Evolutionary conservation across 192 early-diverging fungal genomes (phyloP).

Genomic region (Coemansia biformis): DNA sequence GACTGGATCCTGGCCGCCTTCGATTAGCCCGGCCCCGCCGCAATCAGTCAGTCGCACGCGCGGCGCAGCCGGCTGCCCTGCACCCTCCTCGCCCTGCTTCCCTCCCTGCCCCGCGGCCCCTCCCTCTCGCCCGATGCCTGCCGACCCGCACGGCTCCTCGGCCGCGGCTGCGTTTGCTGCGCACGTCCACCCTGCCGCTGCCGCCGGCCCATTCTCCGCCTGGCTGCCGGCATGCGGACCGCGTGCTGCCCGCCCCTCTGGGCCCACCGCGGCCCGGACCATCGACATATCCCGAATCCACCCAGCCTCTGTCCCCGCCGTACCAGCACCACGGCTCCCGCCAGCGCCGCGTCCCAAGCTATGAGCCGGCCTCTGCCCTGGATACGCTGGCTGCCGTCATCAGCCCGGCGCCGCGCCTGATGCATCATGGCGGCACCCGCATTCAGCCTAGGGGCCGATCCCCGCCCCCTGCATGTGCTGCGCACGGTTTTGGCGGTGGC

Average conservation of each 20-base stretch:
- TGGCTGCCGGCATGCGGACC: conserved; percentile 2
- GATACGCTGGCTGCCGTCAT: neutral
- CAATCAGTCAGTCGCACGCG: no score
- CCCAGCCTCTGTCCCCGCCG: neutral
- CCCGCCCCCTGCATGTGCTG: no score
- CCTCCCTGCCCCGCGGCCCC: no score
- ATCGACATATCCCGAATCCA: conserved; percentile 26
- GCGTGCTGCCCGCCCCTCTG: neutral
- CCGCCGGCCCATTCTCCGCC: conserved; percentile 15
- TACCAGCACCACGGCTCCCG: neutral
- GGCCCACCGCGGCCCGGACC: neutral
- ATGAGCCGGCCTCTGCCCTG: conserved; percentile 1
- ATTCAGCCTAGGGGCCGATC: no score
- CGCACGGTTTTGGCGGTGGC: no score
- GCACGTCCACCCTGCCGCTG: conserved; percentile 23
- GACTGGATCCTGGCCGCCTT: conserved; percentile 26
- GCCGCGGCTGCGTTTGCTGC: conserved; percentile 14
- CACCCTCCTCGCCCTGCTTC: no score
- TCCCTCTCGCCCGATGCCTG: neutral
- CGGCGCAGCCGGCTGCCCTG: no score
- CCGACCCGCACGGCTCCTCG: neutral
- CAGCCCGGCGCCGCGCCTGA: no score
- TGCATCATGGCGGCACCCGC: no score
- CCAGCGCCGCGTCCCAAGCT: conserved; percentile 8
- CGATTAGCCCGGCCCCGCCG: neutral